Evolutionary conservation across 129 eudicot genomes (phyloP).

Genomic region (Lactuca sativa): DNA sequence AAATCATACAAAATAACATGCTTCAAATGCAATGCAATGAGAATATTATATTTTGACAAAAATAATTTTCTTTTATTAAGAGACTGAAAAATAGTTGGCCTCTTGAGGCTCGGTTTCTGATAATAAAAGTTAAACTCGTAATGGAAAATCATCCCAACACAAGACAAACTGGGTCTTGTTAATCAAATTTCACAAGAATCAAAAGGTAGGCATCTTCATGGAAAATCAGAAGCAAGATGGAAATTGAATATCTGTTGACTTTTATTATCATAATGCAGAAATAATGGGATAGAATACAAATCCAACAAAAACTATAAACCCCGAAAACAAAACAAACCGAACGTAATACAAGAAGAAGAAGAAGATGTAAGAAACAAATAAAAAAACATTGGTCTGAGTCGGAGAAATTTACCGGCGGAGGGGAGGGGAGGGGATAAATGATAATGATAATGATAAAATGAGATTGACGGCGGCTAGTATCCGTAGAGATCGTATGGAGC

Average conservation of each 20-base stretch:
- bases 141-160: too few relatives aligned
- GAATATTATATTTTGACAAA: too few relatives aligned
- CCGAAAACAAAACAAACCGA: conserved; percentile 26
- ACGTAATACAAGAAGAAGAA: neutral
- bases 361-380: conserved; percentile 9
- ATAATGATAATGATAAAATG: too few relatives aligned
- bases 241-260: conserved; percentile 32
- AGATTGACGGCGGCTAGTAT: conserved; percentile 31
- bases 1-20: too few relatives aligned
- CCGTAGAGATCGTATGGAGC: conserved; percentile 86
- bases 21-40: too few relatives aligned
- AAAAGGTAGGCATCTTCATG: neutral
- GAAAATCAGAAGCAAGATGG: neutral
- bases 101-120: too few relatives aligned
- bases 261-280: conserved; percentile 39
- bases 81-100: too few relatives aligned
- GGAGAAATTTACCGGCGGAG: conserved; percentile 60
- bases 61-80: too few relatives aligned
- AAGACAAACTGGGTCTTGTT: conserved; percentile 2
- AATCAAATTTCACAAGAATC: neutral
- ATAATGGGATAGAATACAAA: conserved; percentile 42
- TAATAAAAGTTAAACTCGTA: neutral
- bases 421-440: too few relatives aligned
- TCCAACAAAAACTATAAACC: conserved; percentile 4
- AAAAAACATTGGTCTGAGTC: conserved; percentile 21